Evolutionary conservation across 306 rosid genomes (phyloP), one percentile per base, ranked within the genome.

Genomic region (Begonia fuchsioides): DNA sequence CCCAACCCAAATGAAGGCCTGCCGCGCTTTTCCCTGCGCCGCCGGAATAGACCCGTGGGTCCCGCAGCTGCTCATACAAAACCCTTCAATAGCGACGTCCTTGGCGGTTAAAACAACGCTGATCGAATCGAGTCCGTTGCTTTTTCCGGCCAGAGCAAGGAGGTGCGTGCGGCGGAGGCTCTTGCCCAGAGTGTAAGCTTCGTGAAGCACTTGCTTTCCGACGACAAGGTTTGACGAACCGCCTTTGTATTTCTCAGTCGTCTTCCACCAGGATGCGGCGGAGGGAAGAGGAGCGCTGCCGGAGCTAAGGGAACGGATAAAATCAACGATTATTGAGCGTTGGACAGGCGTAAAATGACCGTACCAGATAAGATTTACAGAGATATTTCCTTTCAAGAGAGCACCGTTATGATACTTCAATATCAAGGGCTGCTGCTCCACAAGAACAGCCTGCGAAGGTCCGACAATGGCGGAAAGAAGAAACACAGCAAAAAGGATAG

Each of bases 301-400:
- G 44, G 13, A 17, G 57, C 13, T 52, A 8, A 90, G 59, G 2
- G 97, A 90, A 44, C 70, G 74, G 1, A 90, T 17, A 61, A 90
- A 90, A 64, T 90, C 95, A 0, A 75, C 79, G 65, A 81, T 54
- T 52, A 84, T 66, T 53, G 95, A 76, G 0, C 97, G 87, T 14
- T 90, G 97, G 63, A 65, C 63, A 0, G 97, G 80, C 0, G 87
- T 74, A 52, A 90, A 90, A 6, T 53, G 15, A 0, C 95, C 95
- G 62, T 90, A 90, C 97, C 97, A 90, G 9, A 90, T 50, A 5
- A 90, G 72, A 63, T 90, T 84, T 11, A 84, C 87, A 65, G 87
- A 55, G 74, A 90, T 64, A 32, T 67, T 66, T 0, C 97, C 97
- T 43, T 90, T 90, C 0, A 90, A 64, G 44, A 90, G 95, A 47